Percentiles rank a stretch among this genome's conserved stretches.
phyloP scores from a whole-genome alignment of 2,329 filamentous ascomycete species.

The Colletotrichum agaves region DNA sequence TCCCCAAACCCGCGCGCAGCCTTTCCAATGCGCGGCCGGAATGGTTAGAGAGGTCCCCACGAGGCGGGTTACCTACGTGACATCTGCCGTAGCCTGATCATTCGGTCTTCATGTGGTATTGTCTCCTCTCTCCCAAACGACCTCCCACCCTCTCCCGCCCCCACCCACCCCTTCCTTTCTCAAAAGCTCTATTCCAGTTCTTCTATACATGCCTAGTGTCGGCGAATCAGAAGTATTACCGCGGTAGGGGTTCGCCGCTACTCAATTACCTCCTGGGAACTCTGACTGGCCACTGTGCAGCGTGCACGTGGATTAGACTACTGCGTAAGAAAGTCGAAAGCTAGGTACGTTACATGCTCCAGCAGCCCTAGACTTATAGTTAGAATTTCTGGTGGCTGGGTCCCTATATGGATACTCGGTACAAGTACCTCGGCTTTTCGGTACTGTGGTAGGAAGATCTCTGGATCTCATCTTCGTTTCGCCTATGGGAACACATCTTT shows the following conservation, averaged over 20 bases:
- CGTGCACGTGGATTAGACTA: neutral
- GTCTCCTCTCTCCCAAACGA: neutral
- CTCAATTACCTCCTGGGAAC: neutral
- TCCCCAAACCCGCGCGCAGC: too few relatives aligned
- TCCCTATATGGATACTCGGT: too few relatives aligned
- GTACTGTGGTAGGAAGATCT: constrained; percentile 6
- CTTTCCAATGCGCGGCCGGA: neutral
- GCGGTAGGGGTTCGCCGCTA: neutral
- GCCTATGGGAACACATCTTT: neutral
- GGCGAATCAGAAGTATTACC: neutral
- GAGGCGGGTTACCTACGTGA: constrained; percentile 8
- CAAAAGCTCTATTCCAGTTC: neutral
- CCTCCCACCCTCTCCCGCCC: neutral
- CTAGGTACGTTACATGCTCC: neutral
- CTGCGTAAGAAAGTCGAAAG: neutral
- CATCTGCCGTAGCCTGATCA: constrained; percentile 7
- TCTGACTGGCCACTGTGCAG: neutral
- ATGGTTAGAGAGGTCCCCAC: neutral
- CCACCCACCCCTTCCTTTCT: too few relatives aligned
- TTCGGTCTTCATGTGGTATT: neutral
- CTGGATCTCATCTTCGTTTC: constrained; percentile 10
- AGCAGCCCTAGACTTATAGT: constrained; percentile 9
- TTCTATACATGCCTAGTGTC: constrained; percentile 2
- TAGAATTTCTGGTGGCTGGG: too few relatives aligned
- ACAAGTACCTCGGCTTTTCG: too few relatives aligned